phyloP scores from a whole-genome alignment of 257 asterid species.

The Euphrasia confusa region DNA sequence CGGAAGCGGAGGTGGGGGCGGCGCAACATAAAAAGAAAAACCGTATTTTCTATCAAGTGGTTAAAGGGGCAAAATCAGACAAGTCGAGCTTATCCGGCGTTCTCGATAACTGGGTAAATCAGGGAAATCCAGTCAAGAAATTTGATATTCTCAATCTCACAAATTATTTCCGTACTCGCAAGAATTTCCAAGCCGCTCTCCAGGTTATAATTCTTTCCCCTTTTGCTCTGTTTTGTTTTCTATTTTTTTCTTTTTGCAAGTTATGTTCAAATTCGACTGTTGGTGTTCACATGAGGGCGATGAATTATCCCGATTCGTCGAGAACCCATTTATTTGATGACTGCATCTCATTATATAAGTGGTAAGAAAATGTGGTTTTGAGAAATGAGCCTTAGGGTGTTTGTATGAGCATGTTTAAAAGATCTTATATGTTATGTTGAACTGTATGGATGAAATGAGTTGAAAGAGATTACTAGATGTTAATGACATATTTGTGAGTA shows the following conservation, averaged over 20 bases:
- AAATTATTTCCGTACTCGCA: slow-evolving; percentile 7
- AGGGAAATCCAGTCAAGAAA: background rate
- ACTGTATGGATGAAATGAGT: background rate
- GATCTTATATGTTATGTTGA: background rate
- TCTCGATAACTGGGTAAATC: slow-evolving; percentile 39
- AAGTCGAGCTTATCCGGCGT: slow-evolving; percentile 24
- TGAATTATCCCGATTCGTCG: background rate
- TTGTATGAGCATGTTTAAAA: background rate
- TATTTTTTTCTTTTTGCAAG: background rate
- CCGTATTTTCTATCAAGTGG: slow-evolving; percentile 24
- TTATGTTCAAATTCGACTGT: background rate
- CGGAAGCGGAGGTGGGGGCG: slow-evolving; percentile 5
- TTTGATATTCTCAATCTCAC: slow-evolving; percentile 1
- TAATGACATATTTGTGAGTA: background rate
- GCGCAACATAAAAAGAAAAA: slow-evolving; percentile 10
- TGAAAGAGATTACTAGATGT: background rate
- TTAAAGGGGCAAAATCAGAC: slow-evolving; percentile 21
- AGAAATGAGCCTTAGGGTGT: background rate
- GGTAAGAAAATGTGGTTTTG: background rate
- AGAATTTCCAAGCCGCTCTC: slow-evolving; percentile 26
- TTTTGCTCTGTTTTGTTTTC: background rate
- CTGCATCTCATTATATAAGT: background rate
- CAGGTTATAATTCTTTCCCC: slow-evolving; percentile 35
- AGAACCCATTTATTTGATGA: background rate
- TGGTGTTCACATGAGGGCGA: background rate